Conservation (phyloP, 176 grass and related monocot species). For the Poa pratensis region DNA sequence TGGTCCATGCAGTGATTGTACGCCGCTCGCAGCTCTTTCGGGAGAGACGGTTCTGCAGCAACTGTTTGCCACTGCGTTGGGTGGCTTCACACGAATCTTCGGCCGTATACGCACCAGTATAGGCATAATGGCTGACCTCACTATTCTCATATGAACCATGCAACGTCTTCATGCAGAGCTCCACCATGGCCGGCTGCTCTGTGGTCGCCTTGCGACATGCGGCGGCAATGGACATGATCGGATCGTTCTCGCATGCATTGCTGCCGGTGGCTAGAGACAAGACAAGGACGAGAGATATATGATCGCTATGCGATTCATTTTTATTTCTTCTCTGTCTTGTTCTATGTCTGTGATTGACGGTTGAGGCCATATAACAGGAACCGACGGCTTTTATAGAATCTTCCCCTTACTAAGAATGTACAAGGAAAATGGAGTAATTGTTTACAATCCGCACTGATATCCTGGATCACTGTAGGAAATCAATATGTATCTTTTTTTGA, state of each 20-base stretch:
- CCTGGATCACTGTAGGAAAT: neutral
- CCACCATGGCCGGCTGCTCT: neutral
- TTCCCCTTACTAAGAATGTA: neutral
- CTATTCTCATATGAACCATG: neutral
- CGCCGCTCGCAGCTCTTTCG: neutral
- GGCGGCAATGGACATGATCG: neutral
- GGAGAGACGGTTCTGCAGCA: constrained; percentile 2
- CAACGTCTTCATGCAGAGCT: constrained; percentile 12
- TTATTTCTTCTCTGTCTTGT: neutral
- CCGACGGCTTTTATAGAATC: neutral
- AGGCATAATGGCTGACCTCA: neutral
- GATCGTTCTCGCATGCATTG: neutral
- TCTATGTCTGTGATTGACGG: neutral
- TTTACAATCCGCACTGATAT: neutral
- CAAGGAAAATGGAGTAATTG: neutral
- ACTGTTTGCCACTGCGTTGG: neutral
- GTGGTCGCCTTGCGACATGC: neutral
- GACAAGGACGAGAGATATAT: neutral
- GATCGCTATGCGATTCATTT: neutral
- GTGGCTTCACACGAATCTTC: neutral
- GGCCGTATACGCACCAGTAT: neutral
- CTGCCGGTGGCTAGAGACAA: neutral
- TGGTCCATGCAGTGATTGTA: neutral
- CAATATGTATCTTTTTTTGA: neutral
- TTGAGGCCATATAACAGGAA: neutral